phyloP scores from a whole-genome alignment of 176 grass and related monocot species.

The Carex littledalei region DNA sequence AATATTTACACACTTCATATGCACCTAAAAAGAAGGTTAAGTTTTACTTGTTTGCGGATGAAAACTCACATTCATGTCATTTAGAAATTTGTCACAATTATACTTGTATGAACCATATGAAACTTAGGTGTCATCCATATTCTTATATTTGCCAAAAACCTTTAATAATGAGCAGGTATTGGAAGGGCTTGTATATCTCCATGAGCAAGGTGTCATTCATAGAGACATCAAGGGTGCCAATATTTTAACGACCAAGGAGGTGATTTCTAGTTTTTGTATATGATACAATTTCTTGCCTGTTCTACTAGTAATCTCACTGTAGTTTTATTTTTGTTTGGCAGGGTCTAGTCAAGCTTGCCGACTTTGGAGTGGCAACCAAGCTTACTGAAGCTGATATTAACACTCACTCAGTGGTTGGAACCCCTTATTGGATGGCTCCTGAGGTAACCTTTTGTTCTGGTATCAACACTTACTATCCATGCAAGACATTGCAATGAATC shows the following conservation, averaged over 20 bases:
- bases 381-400: slow-evolving; percentile 97
- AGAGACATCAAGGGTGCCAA: slow-evolving; percentile 99
- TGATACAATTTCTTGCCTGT: slow-evolving; percentile 13
- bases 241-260: slow-evolving; percentile 97
- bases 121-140: background rate
- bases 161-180: slow-evolving; percentile 49
- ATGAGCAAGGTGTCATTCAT: slow-evolving; percentile 99
- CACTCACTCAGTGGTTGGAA: slow-evolving; percentile 98
- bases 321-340: slow-evolving; percentile 23
- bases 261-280: slow-evolving; percentile 33
- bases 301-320: slow-evolving; percentile 17
- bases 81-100: background rate
- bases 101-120: background rate
- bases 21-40: background rate
- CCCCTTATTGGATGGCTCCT: slow-evolving; percentile 98
- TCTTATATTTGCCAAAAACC: background rate
- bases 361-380: slow-evolving; percentile 98
- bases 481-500: background rate
- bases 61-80: background rate
- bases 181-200: slow-evolving; percentile 97
- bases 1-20: background rate
- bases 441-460: slow-evolving; percentile 48
- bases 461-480: background rate
- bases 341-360: slow-evolving; percentile 99
- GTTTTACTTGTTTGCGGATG: background rate